phyloP scores from a whole-genome alignment of 192 early-diverging fungal genomes.

The Irineochytrium annulatum region DNA sequence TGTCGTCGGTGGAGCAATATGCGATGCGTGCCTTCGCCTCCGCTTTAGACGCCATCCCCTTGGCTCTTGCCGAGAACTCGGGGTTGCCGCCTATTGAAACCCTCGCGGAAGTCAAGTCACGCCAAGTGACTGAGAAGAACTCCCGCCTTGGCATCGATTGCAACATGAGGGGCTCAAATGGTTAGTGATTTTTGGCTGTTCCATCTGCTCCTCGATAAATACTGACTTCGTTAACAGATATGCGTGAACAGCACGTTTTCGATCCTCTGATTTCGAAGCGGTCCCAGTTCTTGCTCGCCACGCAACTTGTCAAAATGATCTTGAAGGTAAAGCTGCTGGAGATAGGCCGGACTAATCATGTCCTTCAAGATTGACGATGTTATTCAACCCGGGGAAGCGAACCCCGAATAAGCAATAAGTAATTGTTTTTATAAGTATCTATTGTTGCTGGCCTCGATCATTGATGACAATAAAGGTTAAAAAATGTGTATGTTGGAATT shows the following conservation, averaged over 20 bases:
- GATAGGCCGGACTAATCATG: background rate
- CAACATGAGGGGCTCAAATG: slow-evolving; percentile 84
- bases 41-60: slow-evolving; percentile 91
- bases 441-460: too few relatives aligned
- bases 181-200: slow-evolving; percentile 26
- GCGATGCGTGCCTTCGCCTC: slow-evolving; percentile 98
- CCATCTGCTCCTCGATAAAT: background rate
- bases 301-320: slow-evolving; percentile 99
- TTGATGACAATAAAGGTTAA: too few relatives aligned
- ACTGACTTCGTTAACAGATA: slow-evolving; percentile 53
- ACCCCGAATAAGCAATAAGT: slow-evolving; percentile 22
- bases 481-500: too few relatives aligned
- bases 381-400: slow-evolving; percentile 27
- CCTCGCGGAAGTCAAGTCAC: slow-evolving; percentile 89
- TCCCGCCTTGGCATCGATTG: slow-evolving; percentile 93
- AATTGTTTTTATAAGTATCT: too few relatives aligned
- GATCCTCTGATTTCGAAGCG: slow-evolving; percentile 99
- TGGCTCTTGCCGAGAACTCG: slow-evolving; percentile 95
- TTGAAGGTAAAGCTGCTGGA: slow-evolving; percentile 81
- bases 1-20: slow-evolving; percentile 94
- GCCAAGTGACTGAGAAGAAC: slow-evolving; percentile 86
- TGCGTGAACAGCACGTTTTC: slow-evolving; percentile 97
- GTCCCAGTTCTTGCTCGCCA: slow-evolving; percentile 95
- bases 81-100: slow-evolving; percentile 96
- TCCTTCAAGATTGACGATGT: slow-evolving; percentile 50